These are phyloP conservation scores for Moniliella sp. DNA, from an alignment of 1,284 basidiomycete genomes.

Conservation along the genomic window DNA sequence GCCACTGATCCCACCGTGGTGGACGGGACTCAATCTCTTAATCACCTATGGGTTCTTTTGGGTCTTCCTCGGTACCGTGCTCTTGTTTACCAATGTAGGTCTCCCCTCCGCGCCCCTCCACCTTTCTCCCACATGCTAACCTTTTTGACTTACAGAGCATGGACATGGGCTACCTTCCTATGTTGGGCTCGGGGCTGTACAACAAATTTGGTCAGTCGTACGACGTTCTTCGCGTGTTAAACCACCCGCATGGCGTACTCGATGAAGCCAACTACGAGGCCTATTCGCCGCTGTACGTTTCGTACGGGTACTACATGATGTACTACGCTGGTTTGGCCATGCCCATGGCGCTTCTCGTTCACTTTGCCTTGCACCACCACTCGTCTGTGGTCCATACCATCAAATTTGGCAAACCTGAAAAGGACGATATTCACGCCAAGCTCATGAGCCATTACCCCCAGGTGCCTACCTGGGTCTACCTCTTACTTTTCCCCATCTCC, in stretches of 20 bases:
- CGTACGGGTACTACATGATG: neutral
- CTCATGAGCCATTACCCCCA: conserved; percentile 61
- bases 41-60: conserved; percentile 1
- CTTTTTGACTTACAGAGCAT: neutral
- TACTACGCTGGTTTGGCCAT: neutral
- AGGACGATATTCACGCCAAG: conserved; percentile 64
- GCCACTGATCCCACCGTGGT: neutral
- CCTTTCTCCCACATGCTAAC: neutral
- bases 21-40: neutral
- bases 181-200: neutral
- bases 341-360: neutral
- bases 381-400: too few species aligned
- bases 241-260: neutral
- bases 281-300: neutral
- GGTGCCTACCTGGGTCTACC: conserved; percentile 42
- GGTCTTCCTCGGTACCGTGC: conserved; percentile 14
- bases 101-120: neutral
- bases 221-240: neutral
- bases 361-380: neutral
- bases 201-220: neutral
- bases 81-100: conserved; percentile 21
- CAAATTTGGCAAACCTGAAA: too few species aligned
- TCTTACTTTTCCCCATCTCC: conserved; percentile 44
- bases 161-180: neutral
- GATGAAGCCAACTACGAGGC: neutral